phyloP scores from a whole-genome alignment of 768 basidiomycete species.

The Boletus speciosus region DNA sequence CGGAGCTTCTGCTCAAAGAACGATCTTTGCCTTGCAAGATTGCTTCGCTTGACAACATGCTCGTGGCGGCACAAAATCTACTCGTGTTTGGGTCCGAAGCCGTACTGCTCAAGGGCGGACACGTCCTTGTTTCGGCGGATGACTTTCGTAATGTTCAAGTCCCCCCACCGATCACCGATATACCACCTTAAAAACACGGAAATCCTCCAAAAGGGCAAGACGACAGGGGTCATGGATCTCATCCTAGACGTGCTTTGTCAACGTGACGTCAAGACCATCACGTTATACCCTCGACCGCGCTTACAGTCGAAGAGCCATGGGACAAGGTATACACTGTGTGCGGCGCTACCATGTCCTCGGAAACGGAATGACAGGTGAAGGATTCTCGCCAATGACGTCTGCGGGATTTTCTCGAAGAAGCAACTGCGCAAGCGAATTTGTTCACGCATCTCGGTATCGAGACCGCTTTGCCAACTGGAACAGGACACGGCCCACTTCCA shows the following conservation, averaged over 20 bases:
- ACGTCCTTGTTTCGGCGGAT: slow-evolving; percentile 45
- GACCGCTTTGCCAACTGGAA: slow-evolving; percentile 62
- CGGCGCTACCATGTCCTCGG: slow-evolving; percentile 73
- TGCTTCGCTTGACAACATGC: slow-evolving; percentile 54
- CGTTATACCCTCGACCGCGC: slow-evolving; percentile 57
- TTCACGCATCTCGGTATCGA: slow-evolving; percentile 77
- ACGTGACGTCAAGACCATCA: slow-evolving; percentile 28
- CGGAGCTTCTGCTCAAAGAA: slow-evolving; percentile 59
- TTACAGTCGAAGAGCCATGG: slow-evolving; percentile 74
- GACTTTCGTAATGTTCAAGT: slow-evolving; percentile 41
- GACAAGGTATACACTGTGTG: slow-evolving; percentile 88
- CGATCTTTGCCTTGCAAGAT: slow-evolving; percentile 33
- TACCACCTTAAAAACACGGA: slow-evolving; percentile 42
- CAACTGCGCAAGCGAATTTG: slow-evolving; percentile 54
- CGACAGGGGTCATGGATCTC: slow-evolving; percentile 26
- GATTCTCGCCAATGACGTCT: background rate
- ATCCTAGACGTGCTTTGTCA: slow-evolving; percentile 67
- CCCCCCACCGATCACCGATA: background rate
- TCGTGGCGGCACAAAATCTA: slow-evolving; percentile 50
- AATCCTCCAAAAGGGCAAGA: slow-evolving; percentile 41
- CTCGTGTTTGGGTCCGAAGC: slow-evolving; percentile 46
- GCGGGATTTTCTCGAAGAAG: slow-evolving; percentile 33
- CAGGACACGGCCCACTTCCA: slow-evolving; percentile 83
- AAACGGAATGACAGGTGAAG: slow-evolving; percentile 40
- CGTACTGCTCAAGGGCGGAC: slow-evolving; percentile 85